A percentile compares a stretch with the other conserved stretches of the same genome.
Conservation (phyloP, 1,139 yeast genomes). For the Diutina rugosa region DNA sequence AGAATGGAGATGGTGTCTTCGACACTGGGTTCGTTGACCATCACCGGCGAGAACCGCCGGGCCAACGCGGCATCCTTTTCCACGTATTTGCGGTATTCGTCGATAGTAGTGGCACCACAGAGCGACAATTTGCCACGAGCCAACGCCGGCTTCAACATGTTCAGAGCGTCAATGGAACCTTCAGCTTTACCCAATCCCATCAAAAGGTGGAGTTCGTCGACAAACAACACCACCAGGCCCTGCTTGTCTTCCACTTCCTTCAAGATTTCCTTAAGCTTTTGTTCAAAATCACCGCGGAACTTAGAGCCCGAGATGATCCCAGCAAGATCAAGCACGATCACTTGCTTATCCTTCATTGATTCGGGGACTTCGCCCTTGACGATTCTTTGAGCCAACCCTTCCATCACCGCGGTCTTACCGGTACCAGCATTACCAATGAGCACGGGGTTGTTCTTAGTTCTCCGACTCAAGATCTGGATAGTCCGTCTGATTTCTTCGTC, state of each 20-base stretch:
- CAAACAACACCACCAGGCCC: slow-evolving; percentile 70
- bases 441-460: slow-evolving; percentile 93
- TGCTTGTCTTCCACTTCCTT: slow-evolving; percentile 78
- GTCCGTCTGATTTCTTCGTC: slow-evolving; percentile 92
- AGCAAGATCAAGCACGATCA: slow-evolving; percentile 78
- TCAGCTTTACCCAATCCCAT: slow-evolving; percentile 92
- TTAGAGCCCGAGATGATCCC: slow-evolving; percentile 89
- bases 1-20: slow-evolving; percentile 85
- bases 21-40: slow-evolving; percentile 82
- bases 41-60: slow-evolving; percentile 83
- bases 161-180: slow-evolving; percentile 93
- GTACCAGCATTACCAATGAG: slow-evolving; percentile 94
- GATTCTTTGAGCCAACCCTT: slow-evolving; percentile 89
- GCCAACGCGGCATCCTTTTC: slow-evolving; percentile 90
- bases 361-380: slow-evolving; percentile 91
- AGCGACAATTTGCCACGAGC: slow-evolving; percentile 91
- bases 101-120: slow-evolving; percentile 92
- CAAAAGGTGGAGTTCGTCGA: slow-evolving; percentile 85
- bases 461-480: slow-evolving; percentile 77
- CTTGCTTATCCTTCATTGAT: slow-evolving; percentile 71
- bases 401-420: slow-evolving; percentile 94
- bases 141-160: slow-evolving; percentile 81
- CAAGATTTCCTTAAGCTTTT: slow-evolving; percentile 69
- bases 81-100: slow-evolving; percentile 75
- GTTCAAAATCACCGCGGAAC: slow-evolving; percentile 92